Conservation (phyloP, 2,329 filamentous ascomycete species). For the Trichoderma simmonsii region DNA sequence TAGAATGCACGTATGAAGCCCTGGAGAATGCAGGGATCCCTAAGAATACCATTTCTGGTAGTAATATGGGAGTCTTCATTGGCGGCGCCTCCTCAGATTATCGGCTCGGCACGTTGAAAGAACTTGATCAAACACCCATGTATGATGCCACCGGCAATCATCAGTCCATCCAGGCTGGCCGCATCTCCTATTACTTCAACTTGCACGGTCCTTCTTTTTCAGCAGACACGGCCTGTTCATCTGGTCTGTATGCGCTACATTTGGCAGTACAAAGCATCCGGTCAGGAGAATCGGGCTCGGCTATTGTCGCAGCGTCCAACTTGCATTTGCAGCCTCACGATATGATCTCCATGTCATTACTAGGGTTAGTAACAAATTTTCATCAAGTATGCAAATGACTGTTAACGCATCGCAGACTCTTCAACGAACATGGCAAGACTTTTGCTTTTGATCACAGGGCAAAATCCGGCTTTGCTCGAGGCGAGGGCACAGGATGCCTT, state of each 20-base stretch:
- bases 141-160: constrained; percentile 50
- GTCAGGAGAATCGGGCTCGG: constrained; percentile 43
- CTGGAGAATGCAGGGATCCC: constrained; percentile 52
- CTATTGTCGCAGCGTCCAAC: constrained; percentile 48
- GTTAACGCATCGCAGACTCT: constrained; percentile 23
- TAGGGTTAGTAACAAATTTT: constrained; percentile 24
- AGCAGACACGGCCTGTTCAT: constrained; percentile 52
- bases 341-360: constrained; percentile 31
- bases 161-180: constrained; percentile 52
- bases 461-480: constrained; percentile 54
- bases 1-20: constrained; percentile 54
- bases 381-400: neutral
- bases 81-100: constrained; percentile 49
- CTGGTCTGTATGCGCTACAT: constrained; percentile 49
- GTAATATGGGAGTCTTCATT: constrained; percentile 49
- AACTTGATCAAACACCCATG: constrained; percentile 48
- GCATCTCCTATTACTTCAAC: constrained; percentile 55
- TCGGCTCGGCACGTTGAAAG: constrained; percentile 40
- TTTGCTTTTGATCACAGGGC: constrained; percentile 38
- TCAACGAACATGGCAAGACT: constrained; percentile 51
- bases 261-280: constrained; percentile 48
- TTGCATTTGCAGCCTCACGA: constrained; percentile 46
- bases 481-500: constrained; percentile 55
- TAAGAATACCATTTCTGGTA: constrained; percentile 45
- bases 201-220: constrained; percentile 52